Evolutionary conservation across 2,329 filamentous ascomycete species (phyloP).

Genomic region (Alternaria metachromatica): DNA sequence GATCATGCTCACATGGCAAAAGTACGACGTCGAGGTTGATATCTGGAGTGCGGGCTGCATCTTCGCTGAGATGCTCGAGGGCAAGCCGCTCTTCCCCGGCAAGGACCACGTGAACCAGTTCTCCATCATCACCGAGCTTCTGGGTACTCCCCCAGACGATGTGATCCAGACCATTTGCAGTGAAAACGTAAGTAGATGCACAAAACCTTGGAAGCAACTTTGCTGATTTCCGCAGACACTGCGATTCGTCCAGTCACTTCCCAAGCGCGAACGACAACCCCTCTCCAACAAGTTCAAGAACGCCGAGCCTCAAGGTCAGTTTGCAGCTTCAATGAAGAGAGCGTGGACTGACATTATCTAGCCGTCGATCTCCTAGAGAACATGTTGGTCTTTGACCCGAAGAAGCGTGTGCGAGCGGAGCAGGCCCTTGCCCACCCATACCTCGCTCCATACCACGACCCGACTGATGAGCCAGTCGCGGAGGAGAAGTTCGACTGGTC

Average conservation of each 20-base stretch:
- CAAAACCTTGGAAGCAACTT: background rate
- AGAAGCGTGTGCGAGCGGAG: slow-evolving; percentile 87
- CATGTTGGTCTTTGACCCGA: slow-evolving; percentile 99
- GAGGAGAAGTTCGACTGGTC: slow-evolving; percentile 99
- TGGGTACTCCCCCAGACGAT: slow-evolving; percentile 96
- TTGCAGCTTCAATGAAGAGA: background rate
- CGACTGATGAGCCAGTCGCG: slow-evolving; percentile 91
- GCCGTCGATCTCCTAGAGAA: slow-evolving; percentile 92
- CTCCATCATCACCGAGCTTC: slow-evolving; percentile 97
- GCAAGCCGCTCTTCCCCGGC: slow-evolving; percentile 96
- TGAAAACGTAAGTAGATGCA: slow-evolving; percentile 74
- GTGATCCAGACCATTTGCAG: slow-evolving; percentile 98
- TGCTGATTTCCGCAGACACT: slow-evolving; percentile 69
- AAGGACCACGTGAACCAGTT: slow-evolving; percentile 99
- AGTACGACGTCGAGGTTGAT: slow-evolving; percentile 98
- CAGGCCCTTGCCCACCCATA: slow-evolving; percentile 91
- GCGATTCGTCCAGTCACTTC: slow-evolving; percentile 95
- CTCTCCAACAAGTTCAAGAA: slow-evolving; percentile 92
- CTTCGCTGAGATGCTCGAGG: slow-evolving; percentile 98
- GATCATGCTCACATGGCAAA: slow-evolving; percentile 99
- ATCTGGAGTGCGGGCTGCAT: slow-evolving; percentile 99
- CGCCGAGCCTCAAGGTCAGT: slow-evolving; percentile 80
- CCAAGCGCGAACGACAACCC: slow-evolving; percentile 90
- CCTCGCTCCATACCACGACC: slow-evolving; percentile 94
- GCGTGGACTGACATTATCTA: slow-evolving; percentile 43